phyloP scores from a whole-genome alignment of 176 grass and related monocot species.

The Lolium multiflorum region DNA sequence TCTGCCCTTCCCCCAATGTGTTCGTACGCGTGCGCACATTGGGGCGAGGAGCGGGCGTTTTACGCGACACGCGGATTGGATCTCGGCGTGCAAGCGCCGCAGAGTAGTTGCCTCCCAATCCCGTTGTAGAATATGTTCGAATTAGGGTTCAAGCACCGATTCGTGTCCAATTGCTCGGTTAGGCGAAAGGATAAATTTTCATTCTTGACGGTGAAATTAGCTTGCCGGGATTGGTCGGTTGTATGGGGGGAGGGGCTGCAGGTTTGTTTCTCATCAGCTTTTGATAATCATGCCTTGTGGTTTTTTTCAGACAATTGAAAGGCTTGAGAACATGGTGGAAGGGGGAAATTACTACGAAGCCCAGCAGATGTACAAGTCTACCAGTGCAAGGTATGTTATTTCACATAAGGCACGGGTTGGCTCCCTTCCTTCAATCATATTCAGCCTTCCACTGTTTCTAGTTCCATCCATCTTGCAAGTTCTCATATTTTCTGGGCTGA shows the following conservation, averaged over 20 bases:
- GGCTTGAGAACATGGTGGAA: conserved; percentile 73
- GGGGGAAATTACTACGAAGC: conserved; percentile 87
- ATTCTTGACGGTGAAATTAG: background rate
- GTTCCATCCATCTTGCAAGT: background rate
- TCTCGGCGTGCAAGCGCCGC: background rate
- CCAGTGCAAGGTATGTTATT: conserved; percentile 65
- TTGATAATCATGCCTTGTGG: conserved; percentile 1
- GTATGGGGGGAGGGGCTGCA: too few relatives aligned
- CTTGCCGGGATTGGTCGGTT: background rate
- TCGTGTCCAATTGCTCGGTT: background rate
- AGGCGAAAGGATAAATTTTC: background rate
- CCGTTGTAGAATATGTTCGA: conserved; percentile 24
- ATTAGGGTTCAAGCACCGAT: conserved; percentile 47
- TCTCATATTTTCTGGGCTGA: background rate
- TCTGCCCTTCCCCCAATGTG: background rate
- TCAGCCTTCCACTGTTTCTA: conserved; percentile 10
- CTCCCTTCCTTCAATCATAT: background rate
- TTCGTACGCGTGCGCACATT: background rate
- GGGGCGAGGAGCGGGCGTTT: background rate
- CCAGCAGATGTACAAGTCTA: conserved; percentile 95
- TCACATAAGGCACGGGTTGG: background rate
- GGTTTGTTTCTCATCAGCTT: too few relatives aligned
- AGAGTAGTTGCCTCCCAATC: background rate
- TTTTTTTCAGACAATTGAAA: conserved; percentile 65
- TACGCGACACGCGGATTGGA: conserved; percentile 5